Evolutionary conservation across 805 yeast species (phyloP), one percentile per base, ranked within the genome.

Genomic region (Kodamaea kakaduensis): DNA sequence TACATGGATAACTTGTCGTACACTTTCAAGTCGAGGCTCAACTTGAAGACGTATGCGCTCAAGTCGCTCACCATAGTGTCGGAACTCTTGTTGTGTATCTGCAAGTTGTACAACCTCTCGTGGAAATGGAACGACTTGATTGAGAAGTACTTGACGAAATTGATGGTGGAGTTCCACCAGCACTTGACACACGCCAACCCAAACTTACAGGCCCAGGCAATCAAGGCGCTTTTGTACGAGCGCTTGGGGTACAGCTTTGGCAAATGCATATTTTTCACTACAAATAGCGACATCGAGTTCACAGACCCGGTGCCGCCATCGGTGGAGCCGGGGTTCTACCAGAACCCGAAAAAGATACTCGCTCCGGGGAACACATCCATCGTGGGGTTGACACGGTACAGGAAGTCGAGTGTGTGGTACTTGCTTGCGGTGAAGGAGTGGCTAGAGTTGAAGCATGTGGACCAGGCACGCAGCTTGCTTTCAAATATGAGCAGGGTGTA

Each of bases 361-460:
- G 61, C 63, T 3, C 47, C 51, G 4, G 58, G 65, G 21, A 51
- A 68, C 34, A 59, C 64, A 4, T 61, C 67, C 0, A 52, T 71
- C 23, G 80, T 46, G 16, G 70, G 90, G 0, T 54, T 76, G 14
- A 75, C 83, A 2, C 65, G 95, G 39, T 59, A 59, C 34, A 70
- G 97, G 36, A 87, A 87, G 52, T 77, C 88, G 1, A 76, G 85
- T 0, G 67, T 89, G 18, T 88, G 95, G 86, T 71, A 73, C 45
- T 53, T 88, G 17, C 53, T 88, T 17, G 80, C 96, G 0, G 81
- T 87, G 5, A 74, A 74, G 37, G 84, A 83, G 51, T 78, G 95
- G 83, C 38, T 56, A 9, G 40, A 42, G 10, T 44, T 64, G 13
- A 51, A 57, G 14, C 54, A 59, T 34, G 25, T 41, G 20, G 33